Percentiles rank a stretch among this genome's conserved stretches.
phyloP scores from a whole-genome alignment of 257 asterid species.

The Plantago elongata region DNA sequence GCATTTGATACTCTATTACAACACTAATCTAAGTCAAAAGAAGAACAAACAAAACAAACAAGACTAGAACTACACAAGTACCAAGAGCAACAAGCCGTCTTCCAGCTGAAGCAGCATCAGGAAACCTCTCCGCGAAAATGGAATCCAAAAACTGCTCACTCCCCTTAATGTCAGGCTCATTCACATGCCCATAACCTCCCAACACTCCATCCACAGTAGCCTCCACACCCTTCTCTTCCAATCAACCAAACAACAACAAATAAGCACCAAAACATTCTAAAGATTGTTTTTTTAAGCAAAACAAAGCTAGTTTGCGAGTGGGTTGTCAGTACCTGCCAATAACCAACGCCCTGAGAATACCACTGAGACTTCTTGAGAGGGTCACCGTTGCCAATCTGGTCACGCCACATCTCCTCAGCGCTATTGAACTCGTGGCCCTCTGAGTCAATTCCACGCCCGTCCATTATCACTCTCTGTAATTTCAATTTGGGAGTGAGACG shows the following conservation, averaged over 20 bases:
- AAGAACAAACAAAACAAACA: background rate
- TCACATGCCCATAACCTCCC: conserved; percentile 86
- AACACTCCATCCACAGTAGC: conserved; percentile 93
- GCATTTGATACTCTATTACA: no score
- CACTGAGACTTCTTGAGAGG: conserved; percentile 66
- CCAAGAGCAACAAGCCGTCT: conserved; percentile 78
- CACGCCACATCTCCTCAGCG: conserved; percentile 93
- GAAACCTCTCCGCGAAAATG: conserved; percentile 61
- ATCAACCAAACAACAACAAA: background rate
- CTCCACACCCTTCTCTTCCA: conserved; percentile 74
- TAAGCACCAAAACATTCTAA: background rate
- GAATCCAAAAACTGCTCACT: conserved; percentile 72
- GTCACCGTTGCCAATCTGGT: conserved; percentile 64
- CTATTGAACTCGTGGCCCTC: conserved; percentile 68
- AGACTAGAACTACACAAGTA: conserved; percentile 21
- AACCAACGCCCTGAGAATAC: conserved; percentile 74
- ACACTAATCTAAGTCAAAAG: background rate
- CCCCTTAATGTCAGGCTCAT: conserved; percentile 61
- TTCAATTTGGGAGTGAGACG: background rate
- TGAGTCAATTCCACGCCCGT: conserved; percentile 56
- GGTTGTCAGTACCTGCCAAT: conserved; percentile 58
- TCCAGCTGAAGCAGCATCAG: conserved; percentile 54
- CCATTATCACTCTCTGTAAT: conserved; percentile 34
- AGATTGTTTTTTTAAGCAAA: background rate
- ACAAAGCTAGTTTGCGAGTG: background rate